phyloP scores from a whole-genome alignment of 2,329 filamentous ascomycete species.

The Clonostachys sp. region DNA sequence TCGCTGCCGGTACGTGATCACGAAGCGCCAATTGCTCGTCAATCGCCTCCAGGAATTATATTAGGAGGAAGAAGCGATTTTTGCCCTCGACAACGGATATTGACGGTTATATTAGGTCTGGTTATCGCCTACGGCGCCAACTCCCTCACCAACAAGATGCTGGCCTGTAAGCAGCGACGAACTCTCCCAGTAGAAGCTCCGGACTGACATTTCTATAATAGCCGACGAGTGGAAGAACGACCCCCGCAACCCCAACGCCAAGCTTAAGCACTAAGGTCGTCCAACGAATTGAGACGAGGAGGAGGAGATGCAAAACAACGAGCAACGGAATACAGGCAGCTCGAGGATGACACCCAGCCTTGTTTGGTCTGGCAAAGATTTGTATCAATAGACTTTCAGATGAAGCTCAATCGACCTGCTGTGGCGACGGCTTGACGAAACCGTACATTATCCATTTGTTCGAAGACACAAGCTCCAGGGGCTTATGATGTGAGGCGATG shows the following conservation, averaged over 20 bases:
- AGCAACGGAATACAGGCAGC: too few relatives aligned
- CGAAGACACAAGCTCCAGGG: background rate
- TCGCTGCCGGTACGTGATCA: slow-evolving; percentile 75
- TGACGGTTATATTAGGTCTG: slow-evolving; percentile 51
- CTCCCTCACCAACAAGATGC: slow-evolving; percentile 71
- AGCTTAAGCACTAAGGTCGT: slow-evolving; percentile 37
- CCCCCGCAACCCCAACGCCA: slow-evolving; percentile 73
- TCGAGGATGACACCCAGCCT: too few relatives aligned
- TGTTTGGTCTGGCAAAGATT: too few relatives aligned
- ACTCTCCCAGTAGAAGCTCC: background rate
- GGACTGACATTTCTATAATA: slow-evolving; percentile 32
- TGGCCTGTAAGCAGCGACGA: slow-evolving; percentile 56
- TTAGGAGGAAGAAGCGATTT: background rate
- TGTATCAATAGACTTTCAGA: background rate
- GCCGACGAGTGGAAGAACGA: slow-evolving; percentile 97
- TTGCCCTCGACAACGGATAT: slow-evolving; percentile 4
- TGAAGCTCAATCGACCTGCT: background rate
- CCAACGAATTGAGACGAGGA: background rate
- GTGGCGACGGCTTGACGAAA: background rate
- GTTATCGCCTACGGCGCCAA: slow-evolving; percentile 92
- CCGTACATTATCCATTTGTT: background rate
- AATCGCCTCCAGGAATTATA: background rate
- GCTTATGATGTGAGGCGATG: too few relatives aligned
- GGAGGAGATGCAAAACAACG: too few relatives aligned
- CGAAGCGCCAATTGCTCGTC: slow-evolving; percentile 2